Evolutionary conservation across 169 alveolate species (phyloP).

Genomic region (Eimeria necatrix): DNA sequence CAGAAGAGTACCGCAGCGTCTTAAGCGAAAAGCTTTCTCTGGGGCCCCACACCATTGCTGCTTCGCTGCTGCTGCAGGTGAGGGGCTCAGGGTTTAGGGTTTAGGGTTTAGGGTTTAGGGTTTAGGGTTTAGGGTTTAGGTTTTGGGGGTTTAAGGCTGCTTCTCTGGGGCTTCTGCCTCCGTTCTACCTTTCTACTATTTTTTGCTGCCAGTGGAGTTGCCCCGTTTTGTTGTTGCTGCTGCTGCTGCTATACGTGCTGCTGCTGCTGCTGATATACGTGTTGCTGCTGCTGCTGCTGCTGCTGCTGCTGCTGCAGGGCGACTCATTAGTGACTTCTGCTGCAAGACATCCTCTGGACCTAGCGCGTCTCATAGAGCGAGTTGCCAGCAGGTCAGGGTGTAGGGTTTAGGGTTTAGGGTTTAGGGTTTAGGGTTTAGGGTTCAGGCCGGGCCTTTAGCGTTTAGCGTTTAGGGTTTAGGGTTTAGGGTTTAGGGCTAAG

Average conservation of each 20-base stretch:
- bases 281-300: constrained; percentile 51
- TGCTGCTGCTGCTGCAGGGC: constrained; percentile 33
- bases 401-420: constrained; percentile 4
- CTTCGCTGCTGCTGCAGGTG: constrained; percentile 65
- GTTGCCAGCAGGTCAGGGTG: constrained; percentile 64
- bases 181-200: too few relatives aligned
- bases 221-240: background rate
- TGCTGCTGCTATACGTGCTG: background rate
- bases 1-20: constrained; percentile 34
- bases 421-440: background rate
- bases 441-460: background rate
- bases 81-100: background rate
- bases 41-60: constrained; percentile 57
- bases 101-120: too few relatives aligned
- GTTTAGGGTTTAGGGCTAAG: background rate
- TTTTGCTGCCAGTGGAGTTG: too few relatives aligned
- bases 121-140: background rate
- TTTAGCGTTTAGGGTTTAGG: background rate
- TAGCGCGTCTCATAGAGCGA: constrained; percentile 63
- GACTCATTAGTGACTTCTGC: constrained; percentile 50
- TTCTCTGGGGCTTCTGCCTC: too few relatives aligned
- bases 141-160: background rate
- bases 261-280: background rate
- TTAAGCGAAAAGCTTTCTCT: constrained; percentile 23
- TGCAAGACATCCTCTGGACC: constrained; percentile 52